Evolutionary conservation across 768 basidiomycete genomes (phyloP).

Genomic region (Tricholoma hemisulphureum): DNA sequence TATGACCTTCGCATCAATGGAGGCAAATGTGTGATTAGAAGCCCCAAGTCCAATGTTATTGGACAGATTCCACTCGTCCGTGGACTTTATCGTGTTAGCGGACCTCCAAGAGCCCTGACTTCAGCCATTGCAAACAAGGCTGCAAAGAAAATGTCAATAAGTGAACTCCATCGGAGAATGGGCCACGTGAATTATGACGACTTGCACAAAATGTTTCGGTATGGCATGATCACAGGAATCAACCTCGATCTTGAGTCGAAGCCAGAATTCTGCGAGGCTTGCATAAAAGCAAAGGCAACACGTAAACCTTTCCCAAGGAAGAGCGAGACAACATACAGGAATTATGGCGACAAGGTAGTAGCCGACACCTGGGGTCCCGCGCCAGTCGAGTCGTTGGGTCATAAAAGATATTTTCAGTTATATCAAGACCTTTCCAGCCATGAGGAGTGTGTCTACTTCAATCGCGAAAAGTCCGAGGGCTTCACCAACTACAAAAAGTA

Average conservation of each 20-base stretch:
- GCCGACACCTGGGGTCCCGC: not conserved
- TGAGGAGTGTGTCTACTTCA: too few relatives aligned
- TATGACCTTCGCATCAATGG: not conserved
- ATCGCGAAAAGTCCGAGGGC: too few relatives aligned
- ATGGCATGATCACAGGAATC: constrained; percentile 32
- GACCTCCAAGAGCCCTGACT: not conserved
- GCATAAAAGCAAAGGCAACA: constrained; percentile 20
- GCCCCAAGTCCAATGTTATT: constrained; percentile 3
- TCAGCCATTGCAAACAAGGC: constrained; percentile 12
- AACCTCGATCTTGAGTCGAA: constrained; percentile 23
- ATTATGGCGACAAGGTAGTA: not conserved
- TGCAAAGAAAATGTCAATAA: constrained; percentile 18
- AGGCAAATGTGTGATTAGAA: not conserved
- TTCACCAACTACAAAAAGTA: too few relatives aligned
- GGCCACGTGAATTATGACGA: constrained; percentile 33
- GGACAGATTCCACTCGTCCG: constrained; percentile 20
- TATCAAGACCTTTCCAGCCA: too few relatives aligned
- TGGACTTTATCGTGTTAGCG: constrained; percentile 25
- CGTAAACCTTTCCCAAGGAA: too few relatives aligned
- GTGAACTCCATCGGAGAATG: constrained; percentile 31
- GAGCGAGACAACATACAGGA: too few relatives aligned
- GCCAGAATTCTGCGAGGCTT: constrained; percentile 23
- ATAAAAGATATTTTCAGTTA: too few relatives aligned
- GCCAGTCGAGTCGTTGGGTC: too few relatives aligned
- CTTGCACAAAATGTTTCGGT: constrained; percentile 24